Evolutionary conservation across 306 rosid genomes (phyloP).

Genomic region (Cucumis hystrix): DNA sequence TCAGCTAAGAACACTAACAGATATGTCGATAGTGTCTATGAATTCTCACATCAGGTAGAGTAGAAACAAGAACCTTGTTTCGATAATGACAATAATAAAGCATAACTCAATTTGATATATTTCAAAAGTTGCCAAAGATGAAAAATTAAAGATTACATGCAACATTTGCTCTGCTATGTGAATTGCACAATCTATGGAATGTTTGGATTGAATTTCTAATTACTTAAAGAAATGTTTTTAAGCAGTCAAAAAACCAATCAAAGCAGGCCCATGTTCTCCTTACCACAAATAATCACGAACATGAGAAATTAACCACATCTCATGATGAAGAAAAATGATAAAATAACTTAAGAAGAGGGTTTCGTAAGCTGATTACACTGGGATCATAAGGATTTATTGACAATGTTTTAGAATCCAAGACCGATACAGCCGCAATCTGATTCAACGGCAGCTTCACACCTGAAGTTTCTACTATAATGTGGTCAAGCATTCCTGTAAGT

Average conservation of each 20-base stretch:
- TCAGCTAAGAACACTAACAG: not conserved
- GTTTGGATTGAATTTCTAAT: too few relatives aligned
- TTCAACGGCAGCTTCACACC: constrained; percentile 73
- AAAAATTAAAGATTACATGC: not conserved
- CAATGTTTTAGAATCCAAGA: constrained; percentile 62
- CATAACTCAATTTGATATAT: not conserved
- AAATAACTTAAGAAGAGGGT: not conserved
- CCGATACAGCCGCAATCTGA: constrained; percentile 81
- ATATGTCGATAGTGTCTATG: not conserved
- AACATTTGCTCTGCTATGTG: not conserved
- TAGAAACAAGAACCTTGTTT: not conserved
- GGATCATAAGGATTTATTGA: constrained; percentile 83
- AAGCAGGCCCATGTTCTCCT: too few relatives aligned
- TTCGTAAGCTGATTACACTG: constrained; percentile 27
- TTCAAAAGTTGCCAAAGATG: not conserved
- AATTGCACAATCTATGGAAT: not conserved
- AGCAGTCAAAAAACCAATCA: too few relatives aligned
- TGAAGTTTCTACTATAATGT: constrained; percentile 68
- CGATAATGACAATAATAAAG: not conserved
- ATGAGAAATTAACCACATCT: not conserved
- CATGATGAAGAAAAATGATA: not conserved
- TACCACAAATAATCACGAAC: not conserved
- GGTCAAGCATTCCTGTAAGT: constrained; percentile 88
- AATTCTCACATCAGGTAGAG: not conserved
- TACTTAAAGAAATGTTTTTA: too few relatives aligned